Base-by-base conservation (phyloP, 2,329 filamentous ascomycete species). In the Aspergillus sp. region DNA sequence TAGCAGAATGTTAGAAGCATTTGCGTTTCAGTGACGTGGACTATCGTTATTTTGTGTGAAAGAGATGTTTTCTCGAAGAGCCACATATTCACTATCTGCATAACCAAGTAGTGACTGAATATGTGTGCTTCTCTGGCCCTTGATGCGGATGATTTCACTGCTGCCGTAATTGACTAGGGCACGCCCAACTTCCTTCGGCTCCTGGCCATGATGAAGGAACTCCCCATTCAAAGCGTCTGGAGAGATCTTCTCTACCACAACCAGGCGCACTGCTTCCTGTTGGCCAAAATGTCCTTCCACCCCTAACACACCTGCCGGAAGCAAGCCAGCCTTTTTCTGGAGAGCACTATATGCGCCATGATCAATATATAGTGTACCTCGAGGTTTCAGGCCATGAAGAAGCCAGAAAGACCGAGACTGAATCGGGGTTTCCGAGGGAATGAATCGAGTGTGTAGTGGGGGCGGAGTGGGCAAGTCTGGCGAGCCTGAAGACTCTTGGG, bases 381-480 rank as follows among this genome's bases (percentile, higher is more conserved):
- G 93, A 0, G 95, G 92, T 23, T 89, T 88, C 10, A 97, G 87
- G 9, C 94, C 95, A 77, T 99, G 92, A 0, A 98, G 84, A 52
- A 99, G 88, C 95, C 95, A 99, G 83, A 99, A 98, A 73, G 95
- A 92, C 63, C 94, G 89, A 74, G 97, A 95, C 59, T 92, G 88
- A 61, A 98, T 95, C 1, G 94, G 93, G 25, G 91, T 87, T 0
- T 85, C 81, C 9, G 92, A 92, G 0, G 93, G 92, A 12, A 97
- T 83, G 82, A 99, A 99, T 59, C 95, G 89, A 3, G 95, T 99
- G 77, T 99, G 95, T 4, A 97, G 81, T 1, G 93, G 89, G 1
- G 86, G 76, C 71, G 56, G 80, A 39, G 39, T 19, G 4, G 6
- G 59, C 61, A 48, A 86, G 39, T 79, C 76, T 72, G 57, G 80